phyloP scores from a whole-genome alignment of 192 early-diverging fungal species.

The Mortierella hygrophila region DNA sequence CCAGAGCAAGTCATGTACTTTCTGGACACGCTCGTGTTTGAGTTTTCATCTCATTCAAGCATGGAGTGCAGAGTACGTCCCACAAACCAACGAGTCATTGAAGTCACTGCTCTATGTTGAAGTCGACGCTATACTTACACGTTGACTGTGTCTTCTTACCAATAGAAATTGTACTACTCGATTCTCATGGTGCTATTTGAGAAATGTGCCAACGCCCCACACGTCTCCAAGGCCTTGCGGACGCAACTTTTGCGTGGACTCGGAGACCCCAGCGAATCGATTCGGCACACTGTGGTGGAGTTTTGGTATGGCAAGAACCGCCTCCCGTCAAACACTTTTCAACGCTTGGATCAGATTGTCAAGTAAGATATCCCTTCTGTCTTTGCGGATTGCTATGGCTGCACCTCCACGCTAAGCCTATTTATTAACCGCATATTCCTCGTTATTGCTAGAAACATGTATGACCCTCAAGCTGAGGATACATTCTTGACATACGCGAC shows the following conservation, averaged over 20 bases:
- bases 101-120: background rate
- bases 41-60: slow-evolving; percentile 67
- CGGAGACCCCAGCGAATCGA: slow-evolving; percentile 53
- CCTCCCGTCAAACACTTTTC: slow-evolving; percentile 52
- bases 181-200: slow-evolving; percentile 58
- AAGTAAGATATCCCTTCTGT: slow-evolving; percentile 35
- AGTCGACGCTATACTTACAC: background rate
- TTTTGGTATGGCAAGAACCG: slow-evolving; percentile 58
- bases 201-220: background rate
- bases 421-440: too few relatives aligned
- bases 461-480: slow-evolving; percentile 72
- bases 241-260: slow-evolving; percentile 62
- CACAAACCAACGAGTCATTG: background rate
- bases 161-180: slow-evolving; percentile 62
- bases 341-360: slow-evolving; percentile 49
- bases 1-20: slow-evolving; percentile 62
- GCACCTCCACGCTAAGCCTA: background rate
- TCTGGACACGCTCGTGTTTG: slow-evolving; percentile 56
- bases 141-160: background rate
- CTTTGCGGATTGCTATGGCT: background rate
- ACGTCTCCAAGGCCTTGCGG: slow-evolving; percentile 35
- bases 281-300: slow-evolving; percentile 47
- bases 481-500: slow-evolving; percentile 72
- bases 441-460: slow-evolving; percentile 61
- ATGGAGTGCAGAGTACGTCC: slow-evolving; percentile 63